These are phyloP conservation scores for Aspergillus pseudoglaucus DNA, from an alignment of 2,329 filamentous ascomycete species.

Conservation along the genomic window DNA sequence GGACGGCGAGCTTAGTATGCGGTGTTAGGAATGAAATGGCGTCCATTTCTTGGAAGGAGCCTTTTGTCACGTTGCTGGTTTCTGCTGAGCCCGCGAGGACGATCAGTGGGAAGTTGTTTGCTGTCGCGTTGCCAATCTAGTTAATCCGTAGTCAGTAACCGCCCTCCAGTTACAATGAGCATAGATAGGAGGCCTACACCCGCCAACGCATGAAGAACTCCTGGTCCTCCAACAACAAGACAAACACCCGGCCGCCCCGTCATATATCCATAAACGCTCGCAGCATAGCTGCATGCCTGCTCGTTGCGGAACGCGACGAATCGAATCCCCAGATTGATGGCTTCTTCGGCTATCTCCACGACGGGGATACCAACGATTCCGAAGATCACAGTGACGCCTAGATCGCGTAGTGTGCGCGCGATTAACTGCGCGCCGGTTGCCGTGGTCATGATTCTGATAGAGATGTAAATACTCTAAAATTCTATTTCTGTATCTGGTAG, in stretches of 20 bases:
- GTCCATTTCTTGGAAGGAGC: constrained; percentile 54
- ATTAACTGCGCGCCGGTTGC: constrained; percentile 42
- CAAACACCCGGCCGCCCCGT: constrained; percentile 52
- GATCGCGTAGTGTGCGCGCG: constrained; percentile 42
- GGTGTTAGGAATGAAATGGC: constrained; percentile 48
- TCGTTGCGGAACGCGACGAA: constrained; percentile 56
- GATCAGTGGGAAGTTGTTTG: constrained; percentile 51
- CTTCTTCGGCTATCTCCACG: constrained; percentile 52
- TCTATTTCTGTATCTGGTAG: background rate
- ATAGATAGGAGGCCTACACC: constrained; percentile 36
- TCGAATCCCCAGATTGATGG: constrained; percentile 50
- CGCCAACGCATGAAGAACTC: constrained; percentile 53
- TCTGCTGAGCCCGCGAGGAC: constrained; percentile 51
- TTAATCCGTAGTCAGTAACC: background rate
- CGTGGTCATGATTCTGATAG: constrained; percentile 14
- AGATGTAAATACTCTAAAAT: background rate
- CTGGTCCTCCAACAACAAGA: constrained; percentile 54
- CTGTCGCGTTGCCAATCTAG: constrained; percentile 45
- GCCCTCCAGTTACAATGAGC: constrained; percentile 5
- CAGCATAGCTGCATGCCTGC: constrained; percentile 53
- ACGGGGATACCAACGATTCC: constrained; percentile 51
- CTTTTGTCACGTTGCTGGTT: constrained; percentile 46
- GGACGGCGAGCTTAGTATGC: constrained; percentile 47
- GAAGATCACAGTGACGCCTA: constrained; percentile 48
- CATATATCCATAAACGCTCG: constrained; percentile 53